These are phyloP conservation scores for Colletotrichum sidae DNA, from an alignment of 2,329 filamentous ascomycete species.

Conservation along the genomic window DNA sequence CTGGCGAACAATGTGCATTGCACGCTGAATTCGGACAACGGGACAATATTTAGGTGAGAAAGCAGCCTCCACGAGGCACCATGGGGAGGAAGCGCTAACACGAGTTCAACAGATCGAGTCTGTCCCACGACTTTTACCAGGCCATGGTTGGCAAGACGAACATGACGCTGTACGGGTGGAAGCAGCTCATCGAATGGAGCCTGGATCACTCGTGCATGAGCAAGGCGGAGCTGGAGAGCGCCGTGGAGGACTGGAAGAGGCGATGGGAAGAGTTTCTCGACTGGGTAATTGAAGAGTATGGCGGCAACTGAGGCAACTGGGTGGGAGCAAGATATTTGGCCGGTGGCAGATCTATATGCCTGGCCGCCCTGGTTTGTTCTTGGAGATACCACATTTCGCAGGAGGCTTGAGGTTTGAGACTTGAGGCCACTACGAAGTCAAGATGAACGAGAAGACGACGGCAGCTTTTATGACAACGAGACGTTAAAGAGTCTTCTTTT, in stretches of 20 bases:
- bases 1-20: slow-evolving; percentile 80
- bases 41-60: slow-evolving; percentile 74
- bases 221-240: slow-evolving; percentile 50
- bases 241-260: slow-evolving; percentile 59
- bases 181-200: slow-evolving; percentile 74
- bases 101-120: slow-evolving; percentile 65
- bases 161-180: slow-evolving; percentile 78
- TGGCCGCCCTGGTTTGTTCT: not conserved
- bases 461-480: too few species aligned
- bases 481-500: too few species aligned
- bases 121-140: slow-evolving; percentile 84
- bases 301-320: slow-evolving; percentile 12
- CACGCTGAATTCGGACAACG: slow-evolving; percentile 81
- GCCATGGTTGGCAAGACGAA: slow-evolving; percentile 75
- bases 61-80: not conserved
- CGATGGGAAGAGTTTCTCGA: slow-evolving; percentile 71
- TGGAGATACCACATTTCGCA: slow-evolving; percentile 2
- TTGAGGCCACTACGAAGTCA: too few species aligned
- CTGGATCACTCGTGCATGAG: slow-evolving; percentile 69
- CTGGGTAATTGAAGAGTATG: slow-evolving; percentile 60
- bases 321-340: too few species aligned
- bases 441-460: too few species aligned
- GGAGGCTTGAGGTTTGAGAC: not conserved
- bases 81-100: slow-evolving; percentile 22
- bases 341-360: not conserved